Evolutionary conservation across 2,329 filamentous ascomycete genomes (phyloP), one percentile per base, ranked within the genome.

Genomic region (Nothomitra cinnamomea): DNA sequence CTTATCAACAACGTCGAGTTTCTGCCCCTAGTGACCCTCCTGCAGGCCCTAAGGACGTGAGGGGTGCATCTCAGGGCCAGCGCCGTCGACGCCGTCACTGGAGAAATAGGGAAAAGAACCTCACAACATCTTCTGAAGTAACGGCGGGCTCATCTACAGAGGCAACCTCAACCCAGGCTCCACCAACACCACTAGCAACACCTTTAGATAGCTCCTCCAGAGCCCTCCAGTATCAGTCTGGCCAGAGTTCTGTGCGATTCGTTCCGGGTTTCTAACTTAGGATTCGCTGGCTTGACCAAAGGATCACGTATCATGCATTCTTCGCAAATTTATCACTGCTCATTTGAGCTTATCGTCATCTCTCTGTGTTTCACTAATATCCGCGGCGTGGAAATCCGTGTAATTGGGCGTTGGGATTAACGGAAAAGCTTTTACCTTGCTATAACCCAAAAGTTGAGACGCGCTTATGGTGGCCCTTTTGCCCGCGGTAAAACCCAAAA

Each of bases 321-420:
- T 32, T 4, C 28, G 48, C 43, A 3, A 55, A 22, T 17, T 48
- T 24, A 52, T 52, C 54, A 32, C 28, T 10, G 28, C 28, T 32
- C 28, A 32, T 32, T 32, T 32, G 28, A 32, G 28, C 28, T 32
- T 32, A 32, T 32, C 10, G 28, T 10, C 4, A 32, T 32, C 10
- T 32, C 28, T 32, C 28, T 32, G 28, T 32, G 28, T 32, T 32
- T 10, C 28, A 32, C 28, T 32, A 32, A 32, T 32, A 32, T 32
- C 28, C 10, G 22, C 51, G 54, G 19, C 45, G 49, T 17, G 51
- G 36, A 58, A 55, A 53, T 58, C 41, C 43, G 57, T n/a, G n/a
- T n/a, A n/a, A n/a, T 32, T 10, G 28, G 28, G 28, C 28, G 28
- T 32, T 32, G 28, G 10, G 28, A 32, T 32, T 32, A 32, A 32